Evolutionary conservation across 164 flowering plant genomes (phyloP), one percentile per base, ranked within the genome.

Genomic region (Umbilicus rupestris): DNA sequence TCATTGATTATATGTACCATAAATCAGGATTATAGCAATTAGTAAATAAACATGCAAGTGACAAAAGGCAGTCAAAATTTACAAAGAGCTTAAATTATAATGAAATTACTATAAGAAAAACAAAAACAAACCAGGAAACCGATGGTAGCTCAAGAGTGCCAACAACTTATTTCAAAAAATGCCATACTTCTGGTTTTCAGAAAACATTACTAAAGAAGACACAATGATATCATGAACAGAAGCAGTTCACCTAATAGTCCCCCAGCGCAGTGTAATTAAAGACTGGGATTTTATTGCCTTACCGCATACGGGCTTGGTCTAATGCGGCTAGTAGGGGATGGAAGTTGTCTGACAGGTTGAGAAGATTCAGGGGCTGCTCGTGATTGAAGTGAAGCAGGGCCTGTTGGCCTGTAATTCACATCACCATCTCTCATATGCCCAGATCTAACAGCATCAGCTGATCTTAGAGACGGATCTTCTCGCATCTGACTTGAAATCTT

Each of bases 361-460:
- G 57, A 22, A 60, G 63, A 9, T 62, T 57, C 74, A 39, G 66
- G 46, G 26, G 66, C 6, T 28, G 71, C 50, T 71, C 71, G 71
- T 69, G 60, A 63, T 41, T 66, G 63, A 57, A 71, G n/a, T 22
- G 75, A 62, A 14, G 59, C 2, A 17, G 73, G 30, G 33, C 58
- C 59, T 26, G 46, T 58, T 19, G 63, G 57, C 64, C 75, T 71
- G 63, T 73, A 70, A 49, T 67, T 22, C 42, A 58, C 50, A 58
- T 41, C 67, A 63, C n/a, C 68, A 33, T 72, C 65, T 12, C 63
- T 30, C 44, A 67, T 31, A 19, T 33, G 63, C 8, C 68, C 63
- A 62, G 30, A 33, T 71, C 78, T 76, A n/a, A 73, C 67, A 39
- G 45, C 69, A 63, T 69, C 72, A 41, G 39, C 63, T 60, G 63